phyloP scores from a whole-genome alignment of 768 basidiomycete genomes.

The Cystofilobasidium bisporidii region DNA sequence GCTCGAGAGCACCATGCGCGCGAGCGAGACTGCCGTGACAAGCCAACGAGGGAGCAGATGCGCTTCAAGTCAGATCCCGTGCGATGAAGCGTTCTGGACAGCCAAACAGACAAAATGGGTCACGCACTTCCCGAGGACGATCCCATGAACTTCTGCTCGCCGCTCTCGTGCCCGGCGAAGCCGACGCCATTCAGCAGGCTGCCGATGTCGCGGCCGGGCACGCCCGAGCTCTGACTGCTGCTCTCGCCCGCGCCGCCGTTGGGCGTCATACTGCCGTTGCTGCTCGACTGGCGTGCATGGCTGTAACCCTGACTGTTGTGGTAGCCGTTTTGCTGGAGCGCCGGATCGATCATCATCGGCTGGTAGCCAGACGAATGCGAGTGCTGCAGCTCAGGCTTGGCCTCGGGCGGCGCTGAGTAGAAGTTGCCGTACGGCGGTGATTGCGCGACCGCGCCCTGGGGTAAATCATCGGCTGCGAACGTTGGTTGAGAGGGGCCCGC shows the following conservation, averaged over 20 bases:
- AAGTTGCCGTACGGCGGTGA: conserved; percentile 23
- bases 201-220: conserved; percentile 13
- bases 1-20: conserved; percentile 27
- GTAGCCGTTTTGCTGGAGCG: conserved; percentile 5
- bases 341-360: conserved; percentile 15
- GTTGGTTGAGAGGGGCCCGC: neutral
- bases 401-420: conserved; percentile 10
- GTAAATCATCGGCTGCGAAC: neutral
- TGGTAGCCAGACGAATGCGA: conserved; percentile 1
- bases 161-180: conserved; percentile 19
- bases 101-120: too few species aligned
- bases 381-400: conserved; percentile 4
- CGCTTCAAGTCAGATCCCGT: too few species aligned
- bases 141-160: conserved; percentile 27
- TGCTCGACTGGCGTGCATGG: neutral
- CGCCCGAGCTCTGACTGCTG: conserved; percentile 17
- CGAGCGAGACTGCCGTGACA: conserved; percentile 18
- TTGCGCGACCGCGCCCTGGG: neutral
- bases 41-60: too few species aligned
- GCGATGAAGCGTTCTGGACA: too few species aligned
- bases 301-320: neutral
- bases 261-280: conserved; percentile 6
- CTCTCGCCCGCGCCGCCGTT: conserved; percentile 6
- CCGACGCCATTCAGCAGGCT: conserved; percentile 26
- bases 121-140: conserved; percentile 25